Evolutionary conservation across 306 rosid genomes (phyloP), one percentile per base, ranked within the genome.

Genomic region (Astragalus glycyphyllos): DNA sequence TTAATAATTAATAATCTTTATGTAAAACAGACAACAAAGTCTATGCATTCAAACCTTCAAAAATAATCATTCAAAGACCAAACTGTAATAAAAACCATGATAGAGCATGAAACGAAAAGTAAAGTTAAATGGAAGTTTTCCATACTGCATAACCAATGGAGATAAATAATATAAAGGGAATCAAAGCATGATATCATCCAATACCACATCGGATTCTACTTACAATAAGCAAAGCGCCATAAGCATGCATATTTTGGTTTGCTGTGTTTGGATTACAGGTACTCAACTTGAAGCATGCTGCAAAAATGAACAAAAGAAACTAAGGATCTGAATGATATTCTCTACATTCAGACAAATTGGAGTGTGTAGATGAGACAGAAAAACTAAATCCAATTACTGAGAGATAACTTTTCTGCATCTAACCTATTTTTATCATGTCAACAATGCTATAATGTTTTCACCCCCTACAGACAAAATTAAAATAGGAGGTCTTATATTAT

Each of bases 201-300:
- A 68, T 65, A 63, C 63, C 9, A 76, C 42, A 62, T 12, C 5
- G 57, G 29, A 58, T 77, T 77, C 61, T 74, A 83, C 97, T 88
- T 91, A 91, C 97, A 82, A 88, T 79, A 72, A 88, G 83, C 16
- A 91, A 74, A 59, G 84, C 42, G 29, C 96, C 96, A 37, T 88
- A 88, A 59, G 89, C 90, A 69, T 84, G 97, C 75, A 91, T 88
- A 76, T 85, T 88, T 76, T 88, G 97, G 76, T 17, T 84, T 62
- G 89, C 32, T 62, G 96, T 88, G n/a, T 83, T 84, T 73, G 88
- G 81, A 85, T 83, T 86, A 79, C 97, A 88, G 15, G 84, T 16
- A 72, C 96, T 83, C 88, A 91, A 81, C 80, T 57, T 74, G 87
- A 87, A 85, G 91, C 97, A 91, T 65, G 55, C 97, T 91, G 92